Conservation (phyloP, 441 rosid species). For the Theobroma grandiflorum region DNA sequence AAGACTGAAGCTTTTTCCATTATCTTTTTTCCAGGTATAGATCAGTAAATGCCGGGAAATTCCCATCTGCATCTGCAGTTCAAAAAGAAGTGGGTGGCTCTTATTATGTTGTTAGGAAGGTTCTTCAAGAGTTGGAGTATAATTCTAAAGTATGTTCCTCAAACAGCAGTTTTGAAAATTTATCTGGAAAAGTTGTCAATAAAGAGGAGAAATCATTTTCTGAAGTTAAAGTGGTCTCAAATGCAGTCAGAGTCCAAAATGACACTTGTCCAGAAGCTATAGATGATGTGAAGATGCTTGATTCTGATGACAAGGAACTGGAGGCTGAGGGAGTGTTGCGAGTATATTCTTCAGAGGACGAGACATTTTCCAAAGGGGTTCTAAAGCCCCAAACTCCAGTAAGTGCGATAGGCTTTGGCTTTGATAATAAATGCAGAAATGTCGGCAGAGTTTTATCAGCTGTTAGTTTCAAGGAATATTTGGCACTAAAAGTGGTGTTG, state of each 20-base stretch:
- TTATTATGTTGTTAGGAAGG: slow-evolving; percentile 36
- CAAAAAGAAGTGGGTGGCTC: slow-evolving; percentile 48
- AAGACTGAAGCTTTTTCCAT: not conserved
- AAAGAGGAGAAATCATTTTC: slow-evolving; percentile 21
- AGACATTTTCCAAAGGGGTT: slow-evolving; percentile 20
- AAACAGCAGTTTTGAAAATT: slow-evolving; percentile 10
- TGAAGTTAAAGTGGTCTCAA: slow-evolving; percentile 21
- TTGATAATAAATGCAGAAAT: slow-evolving; percentile 16
- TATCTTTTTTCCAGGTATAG: slow-evolving; percentile 42
- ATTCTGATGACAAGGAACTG: slow-evolving; percentile 23
- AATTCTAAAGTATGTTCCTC: slow-evolving; percentile 33
- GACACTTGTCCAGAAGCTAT: slow-evolving; percentile 14
- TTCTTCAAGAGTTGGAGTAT: slow-evolving; percentile 48
- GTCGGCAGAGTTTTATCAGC: not conserved
- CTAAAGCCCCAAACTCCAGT: slow-evolving; percentile 8
- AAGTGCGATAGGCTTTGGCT: not conserved
- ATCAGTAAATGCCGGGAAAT: slow-evolving; percentile 47
- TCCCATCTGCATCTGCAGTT: slow-evolving; percentile 37
- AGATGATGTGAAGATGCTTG: slow-evolving; percentile 18
- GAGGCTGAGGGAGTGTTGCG: slow-evolving; percentile 23
- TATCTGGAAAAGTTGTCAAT: not conserved
- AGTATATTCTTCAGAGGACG: slow-evolving; percentile 8
- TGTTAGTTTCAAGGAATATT: slow-evolving; percentile 8
- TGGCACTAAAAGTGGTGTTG: not conserved
- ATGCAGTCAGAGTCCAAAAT: slow-evolving; percentile 23